Conservation (phyloP, 176 grass and related monocot genomes). For the Lolium perenne region DNA sequence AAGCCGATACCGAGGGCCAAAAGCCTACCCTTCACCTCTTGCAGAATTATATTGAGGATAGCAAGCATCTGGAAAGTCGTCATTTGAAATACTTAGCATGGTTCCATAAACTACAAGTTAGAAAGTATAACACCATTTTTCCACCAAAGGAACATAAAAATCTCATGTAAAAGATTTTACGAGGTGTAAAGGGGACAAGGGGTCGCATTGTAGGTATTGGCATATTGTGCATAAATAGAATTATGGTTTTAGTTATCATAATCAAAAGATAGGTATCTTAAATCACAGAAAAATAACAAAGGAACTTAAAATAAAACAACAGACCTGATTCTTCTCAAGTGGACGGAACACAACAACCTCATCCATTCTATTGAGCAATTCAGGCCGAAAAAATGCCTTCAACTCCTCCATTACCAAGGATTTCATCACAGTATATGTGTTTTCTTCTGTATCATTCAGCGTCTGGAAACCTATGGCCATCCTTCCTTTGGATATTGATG, state of each 20-base stretch:
- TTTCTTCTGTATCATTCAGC: constrained; percentile 62
- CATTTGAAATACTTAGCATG: constrained; percentile 13
- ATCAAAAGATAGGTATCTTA: neutral
- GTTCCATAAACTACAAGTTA: neutral
- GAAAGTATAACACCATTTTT: constrained; percentile 7
- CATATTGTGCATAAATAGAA: neutral
- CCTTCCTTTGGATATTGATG: constrained; percentile 76
- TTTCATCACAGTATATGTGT: constrained; percentile 76
- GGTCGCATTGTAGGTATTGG: neutral
- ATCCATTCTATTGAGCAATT: constrained; percentile 96
- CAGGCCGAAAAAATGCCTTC: constrained; percentile 88
- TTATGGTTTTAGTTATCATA: neutral
- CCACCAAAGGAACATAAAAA: neutral
- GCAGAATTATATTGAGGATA: constrained; percentile 85
- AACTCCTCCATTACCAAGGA: constrained; percentile 82
- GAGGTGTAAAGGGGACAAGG: neutral
- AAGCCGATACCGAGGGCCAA: constrained; percentile 64
- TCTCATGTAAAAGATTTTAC: neutral
- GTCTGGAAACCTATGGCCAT: constrained; percentile 71
- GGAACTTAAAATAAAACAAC: constrained; percentile 27
- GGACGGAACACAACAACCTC: constrained; percentile 92
- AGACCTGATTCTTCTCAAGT: constrained; percentile 87
- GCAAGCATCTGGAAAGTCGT: constrained; percentile 71
- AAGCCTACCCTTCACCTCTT: constrained; percentile 81
- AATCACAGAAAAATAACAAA: constrained; percentile 19